Evolutionary conservation across 192 early-diverging fungal species (phyloP), one percentile per base, ranked within the genome.

Genomic region (Funneliformis mosseae): DNA sequence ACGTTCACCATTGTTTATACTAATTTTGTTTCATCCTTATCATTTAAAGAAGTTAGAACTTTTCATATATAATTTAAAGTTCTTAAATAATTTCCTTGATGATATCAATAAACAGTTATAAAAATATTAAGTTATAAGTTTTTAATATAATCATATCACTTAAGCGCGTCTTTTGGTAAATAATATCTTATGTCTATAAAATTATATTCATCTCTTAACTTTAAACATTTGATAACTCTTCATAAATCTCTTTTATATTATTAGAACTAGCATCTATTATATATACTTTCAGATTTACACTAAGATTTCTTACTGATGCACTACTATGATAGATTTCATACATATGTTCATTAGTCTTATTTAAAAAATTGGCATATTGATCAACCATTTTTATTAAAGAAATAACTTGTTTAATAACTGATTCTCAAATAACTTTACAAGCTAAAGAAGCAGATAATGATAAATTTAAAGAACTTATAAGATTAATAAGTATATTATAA

Each of bases 31-130:
- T 64, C 12, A 12, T 64, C 12, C 1, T 4, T 64, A 64, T 23
- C 10, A 64, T 33, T 8, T 28, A 8, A 8, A 64, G 11, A 28
- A 64, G 11, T 50, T 50, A 23, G 28, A 64, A 33, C 8, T 12
- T 28, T 64, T 25, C 28, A 64, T 64, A 64, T 28, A 64, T 28
- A 64, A 33, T 64, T 64, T 64, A 64, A 11, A 64, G 63, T 64
- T 64, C 63, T 23, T 28, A 64, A 28, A 64, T 64, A 64, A 64
- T 64, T 64, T 4, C 4, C 23, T 28, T 64, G 27, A 64, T 64
- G 28, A 33, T 64, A 64, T 23, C 28, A 4, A 23, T 64, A 50
- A 50, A 50, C 1, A 14, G 48, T 50, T 50, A 50, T 1, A 12
- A 4, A 6, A 28, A 28, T 64, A 64, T 64, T 8, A 23, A 64